Base-by-base conservation (phyloP, 208 protist species). In the Zelonia costaricensis region DNA sequence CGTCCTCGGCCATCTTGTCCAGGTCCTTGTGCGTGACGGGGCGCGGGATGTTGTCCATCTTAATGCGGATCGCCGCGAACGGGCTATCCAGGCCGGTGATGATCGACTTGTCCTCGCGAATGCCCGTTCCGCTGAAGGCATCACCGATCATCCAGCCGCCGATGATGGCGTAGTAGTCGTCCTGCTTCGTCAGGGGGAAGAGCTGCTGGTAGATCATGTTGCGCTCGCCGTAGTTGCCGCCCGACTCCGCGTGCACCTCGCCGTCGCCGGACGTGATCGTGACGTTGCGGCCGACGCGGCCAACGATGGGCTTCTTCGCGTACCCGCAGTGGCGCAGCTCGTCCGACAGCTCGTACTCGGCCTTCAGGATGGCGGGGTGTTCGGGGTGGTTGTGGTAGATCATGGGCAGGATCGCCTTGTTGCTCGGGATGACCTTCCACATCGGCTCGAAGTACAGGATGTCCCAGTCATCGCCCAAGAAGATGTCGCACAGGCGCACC, bases 391-490 rank as follows among this genome's bases (percentile, higher is more conserved):
- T 86, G 52, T 80, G 60, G 69, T 92, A 95, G 39, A 95, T 76
- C 49, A 95, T 80, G 23, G 90, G 90, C 38, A 96, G 68, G 60
- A 94, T 94, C 1, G 88, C 88, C 78, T 96, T 96, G 75, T 96
- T 96, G 79, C 84, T 93, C 12, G 91, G 87, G 38, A 96, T 91
- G 49, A 94, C 44, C 67, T 96, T 96, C 91, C 91, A 96, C 78
- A 96, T 88, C 5, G 91, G 91, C 76, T 96, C 91, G 56, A 94
- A 93, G 23, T 86, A 84, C n/a, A 76, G 44, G 33, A 94, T 62
- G 36, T 86, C 78, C 62, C 75, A 84, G 63, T 94, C 78, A 18
- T 72, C 63, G 33, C 81, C 72, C 8, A 96, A 82, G 15, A 96
- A 59, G 59, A 96, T 61, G 57, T 96, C 91, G 52, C 84, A 93